Evolutionary conservation across 2,329 filamentous ascomycete genomes (phyloP).

Genomic region (Ophiostoma angusticollis): DNA sequence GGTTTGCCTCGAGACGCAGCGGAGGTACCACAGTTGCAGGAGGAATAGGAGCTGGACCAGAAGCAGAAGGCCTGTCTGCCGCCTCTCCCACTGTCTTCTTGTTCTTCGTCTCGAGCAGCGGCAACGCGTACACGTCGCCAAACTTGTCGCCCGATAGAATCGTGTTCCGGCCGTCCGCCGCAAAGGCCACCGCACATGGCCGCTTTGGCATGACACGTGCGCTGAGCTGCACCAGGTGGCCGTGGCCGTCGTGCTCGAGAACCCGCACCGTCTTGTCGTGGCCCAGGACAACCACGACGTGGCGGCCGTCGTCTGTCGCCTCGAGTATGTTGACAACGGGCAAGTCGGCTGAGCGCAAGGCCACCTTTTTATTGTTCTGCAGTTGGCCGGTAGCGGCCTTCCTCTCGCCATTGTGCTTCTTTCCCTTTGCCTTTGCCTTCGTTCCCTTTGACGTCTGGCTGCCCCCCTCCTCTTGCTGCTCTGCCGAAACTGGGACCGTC

Average conservation of each 20-base stretch:
- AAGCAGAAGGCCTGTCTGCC: neutral
- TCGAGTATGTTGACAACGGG: constrained; percentile 59
- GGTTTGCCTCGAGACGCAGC: constrained; percentile 32
- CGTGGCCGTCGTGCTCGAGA: constrained; percentile 52
- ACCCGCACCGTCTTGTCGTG: constrained; percentile 88
- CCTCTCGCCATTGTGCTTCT: neutral
- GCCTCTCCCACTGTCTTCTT: neutral
- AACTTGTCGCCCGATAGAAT: constrained; percentile 90
- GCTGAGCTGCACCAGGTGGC: constrained; percentile 53
- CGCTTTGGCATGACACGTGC: constrained; percentile 78
- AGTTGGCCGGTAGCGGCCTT: too few species aligned
- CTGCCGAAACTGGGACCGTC: neutral
- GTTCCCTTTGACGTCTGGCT: constrained; percentile 15
- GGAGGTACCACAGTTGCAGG: constrained; percentile 27
- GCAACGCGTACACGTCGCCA: constrained; percentile 85
- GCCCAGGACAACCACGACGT: constrained; percentile 69
- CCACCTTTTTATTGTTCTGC: too few species aligned
- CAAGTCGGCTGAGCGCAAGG: constrained; percentile 28
- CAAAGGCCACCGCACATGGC: constrained; percentile 62
- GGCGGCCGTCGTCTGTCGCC: constrained; percentile 47
- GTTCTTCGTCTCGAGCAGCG: constrained; percentile 39
- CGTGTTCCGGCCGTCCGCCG: constrained; percentile 53
- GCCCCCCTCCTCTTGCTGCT: neutral
- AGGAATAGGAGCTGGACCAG: neutral
- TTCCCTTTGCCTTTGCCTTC: constrained; percentile 20